Base-by-base conservation (phyloP, 2,329 filamentous ascomycete genomes). In the Ophiocordyceps camponoti-floridani region DNA sequence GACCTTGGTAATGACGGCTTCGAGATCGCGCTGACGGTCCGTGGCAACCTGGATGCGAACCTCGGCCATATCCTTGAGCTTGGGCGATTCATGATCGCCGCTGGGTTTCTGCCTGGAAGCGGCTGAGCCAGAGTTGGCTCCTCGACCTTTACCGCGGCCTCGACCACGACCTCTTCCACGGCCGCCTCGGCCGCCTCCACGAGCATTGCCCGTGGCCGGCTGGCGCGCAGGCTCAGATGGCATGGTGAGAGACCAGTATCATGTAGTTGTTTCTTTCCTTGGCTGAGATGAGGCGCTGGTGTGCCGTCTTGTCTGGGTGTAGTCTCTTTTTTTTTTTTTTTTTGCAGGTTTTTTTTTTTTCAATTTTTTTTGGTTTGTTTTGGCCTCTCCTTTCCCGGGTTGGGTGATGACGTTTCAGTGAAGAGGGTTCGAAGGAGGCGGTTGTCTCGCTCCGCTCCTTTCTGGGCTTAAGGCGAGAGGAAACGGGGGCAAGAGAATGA, bases 21-120 rank as follows among this genome's bases (percentile, higher is more conserved):
- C 80, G 52, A 84, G 66, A 52, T 81, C 72, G 51, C 79, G 69
- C 56, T 79, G 75, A 45, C 81, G 76, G 56, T 77, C 73, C 50
- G 75, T 72, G 46, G 69, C 68, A 43, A 72, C 73, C 56, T 77
- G 74, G 44, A 71, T 67, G 49, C 66, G 68, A 49, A 66, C 61
- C 49, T 72, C 68, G 47, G 66, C 62, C 53, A 75, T 76, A 52
- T 67, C 67, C 61, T 77, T 77, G 57, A 70, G 68, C 43, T 40
- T 38, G 8, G 18, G 23, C 13, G 43, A 7, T 28, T 19, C 43
- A 13, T 26, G 33, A 12, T 26, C 26, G 19, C 30, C 40, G 26
- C 9, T 10, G 23, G 26, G n/a, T 11, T n/a, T 30, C 4, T 28
- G 19, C 41, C 30, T 42, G 1, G 41, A 14, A 4, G 41, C 41